phyloP scores from a whole-genome alignment of 2,329 filamentous ascomycete genomes.

The Trichoderma atroviride region DNA sequence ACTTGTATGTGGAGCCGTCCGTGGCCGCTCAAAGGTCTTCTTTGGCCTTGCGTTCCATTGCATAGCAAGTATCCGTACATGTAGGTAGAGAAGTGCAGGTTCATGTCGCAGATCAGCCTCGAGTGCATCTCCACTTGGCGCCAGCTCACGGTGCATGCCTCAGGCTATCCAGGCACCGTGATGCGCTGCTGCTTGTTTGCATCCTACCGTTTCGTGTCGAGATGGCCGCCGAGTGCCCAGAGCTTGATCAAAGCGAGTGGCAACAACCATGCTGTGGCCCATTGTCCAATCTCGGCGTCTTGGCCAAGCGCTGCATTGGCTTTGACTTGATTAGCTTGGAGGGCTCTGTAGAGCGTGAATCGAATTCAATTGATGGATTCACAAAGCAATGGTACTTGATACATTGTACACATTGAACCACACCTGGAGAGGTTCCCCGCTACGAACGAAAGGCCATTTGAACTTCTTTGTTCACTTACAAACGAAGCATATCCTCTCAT shows the following conservation, averaged over 20 bases:
- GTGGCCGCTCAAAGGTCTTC: neutral
- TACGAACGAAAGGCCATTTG: neutral
- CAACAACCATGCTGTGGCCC: neutral
- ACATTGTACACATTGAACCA: neutral
- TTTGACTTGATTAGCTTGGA: neutral
- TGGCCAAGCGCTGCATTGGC: neutral
- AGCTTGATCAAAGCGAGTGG: neutral
- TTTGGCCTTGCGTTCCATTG: neutral
- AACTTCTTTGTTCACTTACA: neutral
- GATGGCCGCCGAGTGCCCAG: neutral
- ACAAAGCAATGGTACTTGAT: neutral
- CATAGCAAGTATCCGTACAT: neutral
- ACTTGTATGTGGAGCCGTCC: neutral
- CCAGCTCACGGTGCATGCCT: slow-evolving; percentile 2
- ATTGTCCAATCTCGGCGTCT: neutral
- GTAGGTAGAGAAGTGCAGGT: no score
- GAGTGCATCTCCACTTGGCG: neutral
- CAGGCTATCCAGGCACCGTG: neutral
- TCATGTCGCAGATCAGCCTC: neutral
- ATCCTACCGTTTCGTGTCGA: neutral
- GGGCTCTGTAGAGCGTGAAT: neutral
- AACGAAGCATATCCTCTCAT: neutral
- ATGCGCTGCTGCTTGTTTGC: neutral
- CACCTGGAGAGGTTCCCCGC: neutral
- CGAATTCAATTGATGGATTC: neutral